phyloP scores from a whole-genome alignment of 2,329 filamentous ascomycete genomes.

The Fusarium armeniacum region DNA sequence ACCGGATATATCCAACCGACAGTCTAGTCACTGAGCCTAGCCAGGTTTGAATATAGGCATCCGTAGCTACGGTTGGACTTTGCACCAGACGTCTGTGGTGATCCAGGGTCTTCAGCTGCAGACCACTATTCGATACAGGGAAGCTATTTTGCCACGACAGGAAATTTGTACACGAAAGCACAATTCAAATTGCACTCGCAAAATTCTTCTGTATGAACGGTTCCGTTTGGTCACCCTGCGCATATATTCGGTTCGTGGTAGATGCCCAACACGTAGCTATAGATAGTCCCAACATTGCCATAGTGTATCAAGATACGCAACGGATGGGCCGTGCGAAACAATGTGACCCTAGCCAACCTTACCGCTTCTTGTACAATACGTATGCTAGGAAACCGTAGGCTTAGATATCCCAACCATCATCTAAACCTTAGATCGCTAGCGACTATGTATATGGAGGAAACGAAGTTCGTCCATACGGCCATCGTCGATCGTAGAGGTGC shows the following conservation, averaged over 20 bases:
- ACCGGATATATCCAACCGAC: not conserved
- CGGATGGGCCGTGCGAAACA: slow-evolving; percentile 11
- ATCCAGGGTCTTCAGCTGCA: slow-evolving; percentile 32
- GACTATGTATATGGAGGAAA: slow-evolving; percentile 1
- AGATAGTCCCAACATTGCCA: slow-evolving; percentile 9
- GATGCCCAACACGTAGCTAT: slow-evolving; percentile 8
- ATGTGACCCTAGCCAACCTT: slow-evolving; percentile 21
- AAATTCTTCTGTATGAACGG: not conserved
- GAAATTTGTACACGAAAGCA: slow-evolving; percentile 7
- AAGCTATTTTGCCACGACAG: slow-evolving; percentile 31
- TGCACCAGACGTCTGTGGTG: slow-evolving; percentile 14
- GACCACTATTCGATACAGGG: slow-evolving; percentile 19
- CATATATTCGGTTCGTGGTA: slow-evolving; percentile 11
- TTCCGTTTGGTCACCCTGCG: not conserved
- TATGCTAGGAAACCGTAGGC: slow-evolving; percentile 1
- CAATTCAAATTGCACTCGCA: not conserved
- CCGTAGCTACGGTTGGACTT: slow-evolving; percentile 16
- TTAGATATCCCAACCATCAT: not conserved
- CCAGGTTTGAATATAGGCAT: slow-evolving; percentile 1
- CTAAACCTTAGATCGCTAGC: slow-evolving; percentile 6
- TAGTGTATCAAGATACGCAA: not conserved
- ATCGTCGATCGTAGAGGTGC: slow-evolving; percentile 25
- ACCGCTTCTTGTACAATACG: slow-evolving; percentile 16
- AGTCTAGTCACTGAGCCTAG: not conserved
- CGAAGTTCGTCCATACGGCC: slow-evolving; percentile 9